Evolutionary conservation across 345 rosid genomes (phyloP), one percentile per base, ranked within the genome.

Genomic region (Adansonia digitata): DNA sequence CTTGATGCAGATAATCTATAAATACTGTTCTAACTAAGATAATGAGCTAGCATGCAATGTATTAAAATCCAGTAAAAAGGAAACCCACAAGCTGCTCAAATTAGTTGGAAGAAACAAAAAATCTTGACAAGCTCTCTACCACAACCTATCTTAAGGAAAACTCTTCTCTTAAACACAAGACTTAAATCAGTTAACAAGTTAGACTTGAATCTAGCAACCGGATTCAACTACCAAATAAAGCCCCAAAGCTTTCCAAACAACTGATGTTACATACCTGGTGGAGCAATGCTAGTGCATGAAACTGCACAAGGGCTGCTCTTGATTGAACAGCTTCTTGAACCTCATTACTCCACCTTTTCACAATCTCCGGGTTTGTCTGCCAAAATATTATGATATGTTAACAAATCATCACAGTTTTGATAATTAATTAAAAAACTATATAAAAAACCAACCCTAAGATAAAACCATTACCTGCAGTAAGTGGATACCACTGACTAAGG

Each of bases 301-400:
- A 95, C 84, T 95, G 99, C 70, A 93, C 98, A 80, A 95, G 94
- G 78, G 97, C 97, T 74, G 97, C 91, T 84, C 96, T 91, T 48
- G 98, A 94, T 39, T 92, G 97, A 79, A 94, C 89, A 85, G 97
- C 98, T 88, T 94, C 98, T 82, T 93, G 98, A 75, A 95, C 96
- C 86, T 95, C 99, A 75, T 95, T 95, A 76, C 99, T 95, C 98
- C 99, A 93, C 77, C 99, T 87, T 82, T 93, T 95, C 56, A 95
- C 99, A 77, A 94, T 90, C 83, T 92, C 94, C 0, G 94, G 97
- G 82, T 84, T 92, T 62, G 93, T 84, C 97, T 92, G 85, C 64
- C 66, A 81, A 77, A 73, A 73, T 20, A 40, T 46, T 45, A 34
- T 1, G 63, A 76, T 14, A 39, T 35, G 57, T 68, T 46, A 59